phyloP scores from a whole-genome alignment of 2,329 filamentous ascomycete species.

The Metarhizium robertsii region DNA sequence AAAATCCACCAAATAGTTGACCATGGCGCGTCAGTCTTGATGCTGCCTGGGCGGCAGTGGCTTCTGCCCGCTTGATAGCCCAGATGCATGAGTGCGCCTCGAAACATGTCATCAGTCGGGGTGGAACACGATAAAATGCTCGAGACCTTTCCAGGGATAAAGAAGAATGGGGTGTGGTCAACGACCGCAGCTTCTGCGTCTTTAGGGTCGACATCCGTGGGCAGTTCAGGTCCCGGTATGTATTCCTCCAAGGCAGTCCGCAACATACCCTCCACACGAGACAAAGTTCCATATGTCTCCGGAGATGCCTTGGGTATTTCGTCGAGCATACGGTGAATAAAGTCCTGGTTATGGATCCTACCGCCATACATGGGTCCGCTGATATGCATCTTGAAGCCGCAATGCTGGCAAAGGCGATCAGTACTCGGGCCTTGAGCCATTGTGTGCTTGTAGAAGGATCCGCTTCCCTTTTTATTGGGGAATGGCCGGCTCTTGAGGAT shows the following conservation, averaged over 20 bases:
- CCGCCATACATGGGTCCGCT: slow-evolving; percentile 94
- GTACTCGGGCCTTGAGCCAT: slow-evolving; percentile 62
- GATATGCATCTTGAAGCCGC: slow-evolving; percentile 76
- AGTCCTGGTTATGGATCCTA: slow-evolving; percentile 73
- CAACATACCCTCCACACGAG: slow-evolving; percentile 85
- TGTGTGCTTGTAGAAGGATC: slow-evolving; percentile 67
- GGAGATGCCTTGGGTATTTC: slow-evolving; percentile 58
- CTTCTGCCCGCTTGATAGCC: slow-evolving; percentile 80
- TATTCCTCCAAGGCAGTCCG: slow-evolving; percentile 76
- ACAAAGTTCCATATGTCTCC: slow-evolving; percentile 67
- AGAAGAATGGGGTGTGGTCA: slow-evolving; percentile 78
- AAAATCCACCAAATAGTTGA: slow-evolving; percentile 84
- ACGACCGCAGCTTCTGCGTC: slow-evolving; percentile 49
- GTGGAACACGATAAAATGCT: slow-evolving; percentile 72
- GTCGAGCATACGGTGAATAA: slow-evolving; percentile 70
- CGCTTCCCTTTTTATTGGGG: slow-evolving; percentile 60
- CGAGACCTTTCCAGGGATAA: slow-evolving; percentile 65
- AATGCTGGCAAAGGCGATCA: slow-evolving; percentile 66
- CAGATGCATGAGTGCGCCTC: slow-evolving; percentile 70
- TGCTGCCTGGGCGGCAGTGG: slow-evolving; percentile 79
- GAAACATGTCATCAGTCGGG: slow-evolving; percentile 67
- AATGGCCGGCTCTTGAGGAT: slow-evolving; percentile 60
- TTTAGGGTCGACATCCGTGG: slow-evolving; percentile 28
- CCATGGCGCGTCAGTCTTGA: slow-evolving; percentile 94
- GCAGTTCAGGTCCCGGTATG: slow-evolving; percentile 27